Conservation (phyloP, 441 rosid genomes). For the Lepidium campestre region DNA sequence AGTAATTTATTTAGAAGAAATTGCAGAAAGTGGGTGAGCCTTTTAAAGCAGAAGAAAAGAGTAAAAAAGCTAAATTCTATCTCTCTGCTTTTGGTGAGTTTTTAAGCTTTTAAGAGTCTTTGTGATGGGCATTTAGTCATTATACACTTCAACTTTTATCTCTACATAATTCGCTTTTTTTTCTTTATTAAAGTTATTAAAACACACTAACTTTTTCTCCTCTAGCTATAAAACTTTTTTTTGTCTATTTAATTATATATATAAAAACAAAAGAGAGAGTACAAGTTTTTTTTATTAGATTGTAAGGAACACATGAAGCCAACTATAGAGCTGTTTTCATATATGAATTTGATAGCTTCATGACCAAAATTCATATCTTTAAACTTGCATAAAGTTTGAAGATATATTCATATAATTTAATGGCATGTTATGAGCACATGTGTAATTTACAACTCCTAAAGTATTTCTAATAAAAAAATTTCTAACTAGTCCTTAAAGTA, state of each 20-base stretch:
- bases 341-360: neutral
- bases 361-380: constrained; percentile 1
- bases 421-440: neutral
- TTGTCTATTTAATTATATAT: neutral
- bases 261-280: neutral
- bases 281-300: neutral
- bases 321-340: neutral
- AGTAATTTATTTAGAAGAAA: constrained; percentile 31
- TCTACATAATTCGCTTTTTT: constrained; percentile 29
- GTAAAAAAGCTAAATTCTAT: constrained; percentile 31
- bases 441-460: neutral
- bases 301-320: constrained; percentile 8
- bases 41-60: constrained; percentile 46
- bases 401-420: neutral
- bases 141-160: constrained; percentile 26
- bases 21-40: constrained; percentile 86
- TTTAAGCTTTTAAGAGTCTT: constrained; percentile 29
- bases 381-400: neutral
- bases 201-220: constrained; percentile 25
- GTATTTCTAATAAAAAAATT: too few species aligned
- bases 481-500: too few species aligned
- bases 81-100: constrained; percentile 33
- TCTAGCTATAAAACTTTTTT: constrained; percentile 6
- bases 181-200: constrained; percentile 19
- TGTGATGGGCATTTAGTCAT: constrained; percentile 34